Evolutionary conservation across 1,139 yeast species (phyloP), one percentile per base, ranked within the genome.

Genomic region (Candida tropicalis): DNA sequence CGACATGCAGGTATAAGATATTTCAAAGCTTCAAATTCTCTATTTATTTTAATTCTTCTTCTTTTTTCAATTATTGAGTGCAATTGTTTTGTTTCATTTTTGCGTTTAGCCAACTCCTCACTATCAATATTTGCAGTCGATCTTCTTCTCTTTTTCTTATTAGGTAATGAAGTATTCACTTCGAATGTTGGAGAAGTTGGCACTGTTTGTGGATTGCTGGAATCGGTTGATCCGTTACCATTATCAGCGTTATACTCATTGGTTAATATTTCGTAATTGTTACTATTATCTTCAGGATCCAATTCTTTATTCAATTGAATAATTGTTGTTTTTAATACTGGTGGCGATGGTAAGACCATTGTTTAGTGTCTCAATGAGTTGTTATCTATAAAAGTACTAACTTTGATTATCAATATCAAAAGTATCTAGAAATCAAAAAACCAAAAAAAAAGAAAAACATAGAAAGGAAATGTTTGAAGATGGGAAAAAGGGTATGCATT

Each of bases 31-130:
- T 86, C 95, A 59, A 87, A 87, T 60, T 87, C 95, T 46, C 91
- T 71, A 61, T 87, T 87, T 68, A 87, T 85, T 59, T 86, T 85
- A 45, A 84, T 77, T 44, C 96, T 69, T 52, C 96, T 73, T 54
- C 89, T 78, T 55, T 88, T 84, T 59, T 87, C 96, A 50, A 87
- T 87, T 37, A 85, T 83, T 6, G 89, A 82, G 60, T 87, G 96
- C 25, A 88, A 82, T 55, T 73, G 77, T 49, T 72, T 73, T 61
- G 66, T 86, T 51, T 84, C 87, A 46, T 73, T 68, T 47, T 75
- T 74, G 38, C 84, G 65, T 53, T 74, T 73, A 36, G 79, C 82
- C 40, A 78, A 56, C 53, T 81, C 86, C 43, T 77, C 79, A 22
- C 76, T 71, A 36, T 77, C 78, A 7, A 70, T 61, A 28, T 72